Percentiles rank a stretch among this genome's conserved stretches.
These are phyloP conservation scores for Saxispiralis lemnorum DNA, from an alignment of 495 filamentous ascomycete genomes.

Conservation along the genomic window DNA sequence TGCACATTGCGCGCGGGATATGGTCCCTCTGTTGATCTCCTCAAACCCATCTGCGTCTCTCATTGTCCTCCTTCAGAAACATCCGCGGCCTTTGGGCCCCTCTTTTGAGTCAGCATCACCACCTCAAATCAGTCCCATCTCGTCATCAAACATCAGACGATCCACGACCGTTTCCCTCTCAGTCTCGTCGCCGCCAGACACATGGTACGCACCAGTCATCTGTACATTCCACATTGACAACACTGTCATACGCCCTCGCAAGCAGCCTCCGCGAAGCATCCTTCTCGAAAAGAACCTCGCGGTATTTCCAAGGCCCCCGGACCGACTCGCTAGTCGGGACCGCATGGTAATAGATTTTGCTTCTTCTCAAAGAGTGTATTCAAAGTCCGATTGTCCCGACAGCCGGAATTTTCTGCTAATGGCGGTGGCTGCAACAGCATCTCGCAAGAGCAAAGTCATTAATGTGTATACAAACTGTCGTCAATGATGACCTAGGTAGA, in stretches of 20 bases:
- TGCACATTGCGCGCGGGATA: no score
- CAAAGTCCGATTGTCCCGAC: no score
- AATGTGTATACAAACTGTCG: no score
- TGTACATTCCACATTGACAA: slow-evolving; percentile 27
- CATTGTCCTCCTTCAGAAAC: no score
- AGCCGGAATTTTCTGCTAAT: no score
- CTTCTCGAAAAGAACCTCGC: slow-evolving; percentile 17
- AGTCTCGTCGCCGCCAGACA: slow-evolving; percentile 25
- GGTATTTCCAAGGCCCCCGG: slow-evolving; percentile 21
- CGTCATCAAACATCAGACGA: slow-evolving; percentile 30
- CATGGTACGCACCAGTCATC: slow-evolving; percentile 35
- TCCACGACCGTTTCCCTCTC: slow-evolving; percentile 31
- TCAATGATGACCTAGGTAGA: no score
- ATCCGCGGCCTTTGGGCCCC: background rate
- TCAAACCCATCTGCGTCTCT: no score
- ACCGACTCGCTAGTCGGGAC: slow-evolving; percentile 30
- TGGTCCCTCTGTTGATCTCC: no score
- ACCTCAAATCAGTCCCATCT: slow-evolving; percentile 27
- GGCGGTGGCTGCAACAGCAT: no score
- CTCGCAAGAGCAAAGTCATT: no score
- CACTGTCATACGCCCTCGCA: slow-evolving; percentile 28
- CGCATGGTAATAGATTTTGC: slow-evolving; percentile 30
- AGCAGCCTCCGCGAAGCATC: slow-evolving; percentile 23
- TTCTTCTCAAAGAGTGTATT: no score
- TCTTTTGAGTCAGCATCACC: slow-evolving; percentile 11